These are phyloP conservation scores for Yamadazyma pseudoaaseri DNA, from an alignment of 1,139 yeast species.

Conservation along the genomic window DNA sequence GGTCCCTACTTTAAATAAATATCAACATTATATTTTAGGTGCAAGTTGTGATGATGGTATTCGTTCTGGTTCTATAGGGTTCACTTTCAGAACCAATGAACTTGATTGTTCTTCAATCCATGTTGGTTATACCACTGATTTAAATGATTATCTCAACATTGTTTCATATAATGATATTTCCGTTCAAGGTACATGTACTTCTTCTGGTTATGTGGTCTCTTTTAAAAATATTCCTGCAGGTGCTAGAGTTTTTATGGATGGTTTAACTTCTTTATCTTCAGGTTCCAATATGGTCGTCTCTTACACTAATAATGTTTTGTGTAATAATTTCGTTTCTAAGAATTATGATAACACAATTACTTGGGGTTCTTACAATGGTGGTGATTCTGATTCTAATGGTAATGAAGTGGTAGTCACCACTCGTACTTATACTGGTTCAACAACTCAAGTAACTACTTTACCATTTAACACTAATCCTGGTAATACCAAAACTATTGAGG, in stretches of 20 bases:
- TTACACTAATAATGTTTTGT: conserved; percentile 9
- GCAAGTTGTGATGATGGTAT: conserved; percentile 25
- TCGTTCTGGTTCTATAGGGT: conserved; percentile 23
- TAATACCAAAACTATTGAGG: conserved; percentile 4
- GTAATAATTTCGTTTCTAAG: conserved; percentile 5
- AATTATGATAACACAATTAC: conserved; percentile 1
- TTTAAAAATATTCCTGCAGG: conserved; percentile 30
- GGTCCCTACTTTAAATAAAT: conserved; percentile 17
- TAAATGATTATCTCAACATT: conserved; percentile 26
- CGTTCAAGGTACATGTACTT: conserved; percentile 17
- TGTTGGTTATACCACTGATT: conserved; percentile 19
- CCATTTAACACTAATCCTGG: conserved; percentile 16
- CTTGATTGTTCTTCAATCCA: conserved; percentile 25
- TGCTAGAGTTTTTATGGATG: conserved; percentile 28
- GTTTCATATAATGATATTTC: conserved; percentile 7
- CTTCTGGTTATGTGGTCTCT: conserved; percentile 10
- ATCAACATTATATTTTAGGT: conserved; percentile 19
- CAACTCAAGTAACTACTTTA: conserved; percentile 20
- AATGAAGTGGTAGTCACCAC: conserved; percentile 22
- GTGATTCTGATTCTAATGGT: conserved; percentile 21
- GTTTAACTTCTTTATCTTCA: conserved; percentile 8
- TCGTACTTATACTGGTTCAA: conserved; percentile 22
- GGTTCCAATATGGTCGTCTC: conserved; percentile 3
- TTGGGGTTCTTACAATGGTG: conserved; percentile 9
- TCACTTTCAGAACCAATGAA: conserved; percentile 8